A percentile compares a stretch with the other conserved stretches of the same genome.
Conservation (phyloP, 2,329 filamentous ascomycete genomes). For the Ophiostoma piceae region DNA sequence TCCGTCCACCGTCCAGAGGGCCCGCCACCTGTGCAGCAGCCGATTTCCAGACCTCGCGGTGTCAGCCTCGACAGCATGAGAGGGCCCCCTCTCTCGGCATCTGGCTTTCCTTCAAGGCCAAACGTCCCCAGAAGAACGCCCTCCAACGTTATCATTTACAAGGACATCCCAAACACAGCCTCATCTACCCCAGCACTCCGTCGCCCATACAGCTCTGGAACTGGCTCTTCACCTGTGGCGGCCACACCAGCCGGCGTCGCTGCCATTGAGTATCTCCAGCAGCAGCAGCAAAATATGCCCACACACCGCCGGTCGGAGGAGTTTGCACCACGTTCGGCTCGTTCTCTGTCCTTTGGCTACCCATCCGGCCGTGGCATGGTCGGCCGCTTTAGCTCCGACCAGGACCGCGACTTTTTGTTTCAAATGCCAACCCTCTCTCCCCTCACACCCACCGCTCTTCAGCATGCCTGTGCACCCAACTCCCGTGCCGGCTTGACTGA, state of each 20-base stretch:
- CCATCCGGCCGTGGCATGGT: conserved; percentile 5
- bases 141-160: conserved; percentile 52
- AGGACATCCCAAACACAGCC: conserved; percentile 28
- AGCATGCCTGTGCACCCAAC: conserved; percentile 57
- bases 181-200: conserved; percentile 3
- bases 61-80: conserved; percentile 20
- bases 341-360: conserved; percentile 24
- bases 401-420: conserved; percentile 26
- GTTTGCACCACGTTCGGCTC: conserved; percentile 22
- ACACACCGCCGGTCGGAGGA: conserved; percentile 33
- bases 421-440: conserved; percentile 31
- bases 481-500: conserved; percentile 59
- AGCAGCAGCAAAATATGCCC: conserved; percentile 20
- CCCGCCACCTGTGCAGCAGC: conserved; percentile 12
- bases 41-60: conserved; percentile 5
- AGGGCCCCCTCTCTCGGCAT: background rate
- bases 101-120: background rate
- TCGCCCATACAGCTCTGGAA: conserved; percentile 12
- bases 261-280: conserved; percentile 19
- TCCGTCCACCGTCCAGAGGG: conserved; percentile 13
- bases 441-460: conserved; percentile 45
- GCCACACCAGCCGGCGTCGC: conserved; percentile 14
- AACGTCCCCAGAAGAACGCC: conserved; percentile 36
- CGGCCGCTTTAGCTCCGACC: conserved; percentile 25
- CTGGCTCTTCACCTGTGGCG: background rate